phyloP scores from a whole-genome alignment of 495 filamentous ascomycete species.

The Hypoxylon lienhwacheense region DNA sequence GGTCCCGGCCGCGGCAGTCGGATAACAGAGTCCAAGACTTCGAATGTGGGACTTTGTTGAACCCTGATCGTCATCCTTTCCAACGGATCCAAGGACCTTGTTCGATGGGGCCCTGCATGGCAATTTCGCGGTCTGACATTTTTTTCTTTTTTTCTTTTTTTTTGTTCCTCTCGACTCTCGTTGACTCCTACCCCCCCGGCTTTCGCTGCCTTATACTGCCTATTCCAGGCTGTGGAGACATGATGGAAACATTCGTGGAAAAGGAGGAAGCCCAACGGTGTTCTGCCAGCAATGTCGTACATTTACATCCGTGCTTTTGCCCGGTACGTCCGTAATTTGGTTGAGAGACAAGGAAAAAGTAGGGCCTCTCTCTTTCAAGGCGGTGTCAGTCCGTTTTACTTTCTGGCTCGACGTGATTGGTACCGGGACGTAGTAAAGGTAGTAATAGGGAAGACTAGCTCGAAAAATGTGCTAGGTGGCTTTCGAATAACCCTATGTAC shows the following conservation, averaged over 20 bases:
- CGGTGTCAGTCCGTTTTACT: constrained; percentile 25
- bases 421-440: constrained; percentile 4
- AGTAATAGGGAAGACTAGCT: too few species aligned
- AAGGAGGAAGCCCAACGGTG: constrained; percentile 23
- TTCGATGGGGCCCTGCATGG: constrained; percentile 32
- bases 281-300: constrained; percentile 33
- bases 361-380: constrained; percentile 12
- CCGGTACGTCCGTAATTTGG: constrained; percentile 15
- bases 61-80: constrained; percentile 36
- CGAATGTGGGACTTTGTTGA: constrained; percentile 22
- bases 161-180: too few species aligned
- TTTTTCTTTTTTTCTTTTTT: neutral
- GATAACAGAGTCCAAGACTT: constrained; percentile 22
- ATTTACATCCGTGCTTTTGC: constrained; percentile 7
- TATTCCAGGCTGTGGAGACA: constrained; percentile 19
- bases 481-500: too few species aligned
- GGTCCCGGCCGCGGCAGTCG: constrained; percentile 35
- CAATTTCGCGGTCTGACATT: constrained; percentile 25
- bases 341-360: constrained; percentile 10
- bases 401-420: constrained; percentile 25
- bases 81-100: constrained; percentile 29
- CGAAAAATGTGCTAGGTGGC: too few species aligned
- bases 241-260: constrained; percentile 27
- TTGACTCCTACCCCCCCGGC: too few species aligned
- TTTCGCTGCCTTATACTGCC: constrained; percentile 8